Base-by-base conservation (phyloP, 192 early-diverging fungal species). In the Globomyces pollinis-pini region DNA sequence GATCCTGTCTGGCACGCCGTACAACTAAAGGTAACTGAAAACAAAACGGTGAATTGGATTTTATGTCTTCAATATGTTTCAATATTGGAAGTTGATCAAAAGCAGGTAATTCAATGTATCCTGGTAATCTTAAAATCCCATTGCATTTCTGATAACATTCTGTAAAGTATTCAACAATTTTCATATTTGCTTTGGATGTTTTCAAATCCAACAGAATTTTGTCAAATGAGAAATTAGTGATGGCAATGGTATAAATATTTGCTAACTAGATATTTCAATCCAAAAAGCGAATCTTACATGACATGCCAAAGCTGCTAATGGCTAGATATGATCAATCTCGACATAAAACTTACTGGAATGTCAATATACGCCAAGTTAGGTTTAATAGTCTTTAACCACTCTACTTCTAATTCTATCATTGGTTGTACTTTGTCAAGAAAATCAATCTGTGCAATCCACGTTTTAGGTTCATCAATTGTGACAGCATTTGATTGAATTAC, bases 151-250 rank as follows among this genome's bases (percentile, higher is more conserved):
- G 34, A 51, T 80, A 77, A 32, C 70, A 50, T 2, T 38, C 42
- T 28, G 30, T 31, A 16, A 72, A 43, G 3, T 35, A 26, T 5
- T n/a, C 33, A 13, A 60, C 67, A 12, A 73, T 55, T 5, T 34
- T 29, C 32, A 49, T 30, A 38, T 73, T 54, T 18, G 50, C 16
- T 7, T 36, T 26, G 26, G 24, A 43, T 4, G 20, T 23, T 3
- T 50, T 43, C 20, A 80, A 55, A 35, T 57, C 58, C 3, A 55
- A 60, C 43, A 72, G 73, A 12, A 80, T 77, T 20, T 62, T 57
- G 35, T 80, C 78, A 56, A 80, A 80, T 1, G 75, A 64, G 39
- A 80, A 80, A 44, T 80, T 80, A 18, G 74, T 68, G 28, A 64
- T 38, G 59, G 7, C 13, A 64, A 15, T 1, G 8, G 7, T 24